phyloP scores from a whole-genome alignment of 805 yeast genomes.

The Candida tibetensis region DNA sequence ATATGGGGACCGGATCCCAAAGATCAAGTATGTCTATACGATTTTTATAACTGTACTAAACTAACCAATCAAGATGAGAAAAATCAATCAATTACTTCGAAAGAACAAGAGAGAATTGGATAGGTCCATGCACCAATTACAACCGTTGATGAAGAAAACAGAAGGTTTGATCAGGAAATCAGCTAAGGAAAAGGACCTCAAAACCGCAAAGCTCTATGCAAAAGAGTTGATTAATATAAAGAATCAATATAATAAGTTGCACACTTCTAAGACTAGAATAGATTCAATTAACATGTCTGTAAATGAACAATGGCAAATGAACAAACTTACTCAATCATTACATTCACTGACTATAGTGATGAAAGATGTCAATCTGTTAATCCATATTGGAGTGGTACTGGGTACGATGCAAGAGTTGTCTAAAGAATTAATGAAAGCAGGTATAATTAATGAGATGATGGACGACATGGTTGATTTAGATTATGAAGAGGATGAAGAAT shows the following conservation, averaged over 20 bases:
- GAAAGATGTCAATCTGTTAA: slow-evolving; percentile 82
- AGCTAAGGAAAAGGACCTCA: slow-evolving; percentile 73
- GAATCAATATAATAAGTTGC: slow-evolving; percentile 70
- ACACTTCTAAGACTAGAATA: slow-evolving; percentile 79
- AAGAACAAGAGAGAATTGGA: slow-evolving; percentile 85
- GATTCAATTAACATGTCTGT: slow-evolving; percentile 85
- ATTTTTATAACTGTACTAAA: too few species aligned
- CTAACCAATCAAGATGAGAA: slow-evolving; percentile 47
- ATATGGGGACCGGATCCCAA: slow-evolving; percentile 97
- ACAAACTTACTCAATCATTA: slow-evolving; percentile 78
- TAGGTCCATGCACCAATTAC: slow-evolving; percentile 63
- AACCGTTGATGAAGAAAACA: slow-evolving; percentile 66
- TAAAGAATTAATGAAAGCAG: slow-evolving; percentile 80
- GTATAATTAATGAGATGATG: slow-evolving; percentile 91
- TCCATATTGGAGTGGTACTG: slow-evolving; percentile 74
- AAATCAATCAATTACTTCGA: slow-evolving; percentile 74
- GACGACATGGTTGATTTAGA: slow-evolving; percentile 78
- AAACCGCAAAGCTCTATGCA: slow-evolving; percentile 76
- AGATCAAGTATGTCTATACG: slow-evolving; percentile 60
- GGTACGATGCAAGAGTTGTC: slow-evolving; percentile 83
- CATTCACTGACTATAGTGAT: slow-evolving; percentile 74
- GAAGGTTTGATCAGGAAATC: slow-evolving; percentile 70
- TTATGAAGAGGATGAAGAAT: slow-evolving; percentile 58
- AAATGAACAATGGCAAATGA: slow-evolving; percentile 86
- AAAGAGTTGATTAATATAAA: slow-evolving; percentile 72